phyloP scores from a whole-genome alignment of 1,284 basidiomycete genomes.

The Xanthoconium separans region DNA sequence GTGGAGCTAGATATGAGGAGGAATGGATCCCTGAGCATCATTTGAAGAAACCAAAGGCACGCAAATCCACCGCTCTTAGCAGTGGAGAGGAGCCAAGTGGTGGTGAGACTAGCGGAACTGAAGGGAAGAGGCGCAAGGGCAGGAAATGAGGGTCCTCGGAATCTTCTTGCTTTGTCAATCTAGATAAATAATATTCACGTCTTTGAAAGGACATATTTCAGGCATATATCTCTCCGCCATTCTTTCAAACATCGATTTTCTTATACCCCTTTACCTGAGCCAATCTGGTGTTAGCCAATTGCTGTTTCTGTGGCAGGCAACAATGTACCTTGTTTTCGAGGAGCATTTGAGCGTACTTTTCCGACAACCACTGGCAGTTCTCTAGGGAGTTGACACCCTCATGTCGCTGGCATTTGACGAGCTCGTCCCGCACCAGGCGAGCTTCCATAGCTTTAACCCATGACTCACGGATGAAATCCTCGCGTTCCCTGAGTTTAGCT shows the following conservation, averaged over 20 bases:
- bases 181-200: conserved; percentile 1
- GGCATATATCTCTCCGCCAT: neutral
- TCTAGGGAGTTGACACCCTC: conserved; percentile 94
- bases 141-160: conserved; percentile 45
- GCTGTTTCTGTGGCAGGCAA: neutral
- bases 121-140: conserved; percentile 57
- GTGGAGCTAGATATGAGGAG: conserved; percentile 78
- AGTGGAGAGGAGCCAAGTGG: conserved; percentile 71
- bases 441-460: conserved; percentile 97
- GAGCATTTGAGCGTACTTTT: conserved; percentile 84
- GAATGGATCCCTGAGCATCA: conserved; percentile 93
- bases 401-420: conserved; percentile 87
- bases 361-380: conserved; percentile 84
- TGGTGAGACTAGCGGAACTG: conserved; percentile 55
- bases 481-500: conserved; percentile 70
- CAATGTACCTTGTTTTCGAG: conserved; percentile 78
- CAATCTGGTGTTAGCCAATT: conserved; percentile 8
- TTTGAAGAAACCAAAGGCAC: conserved; percentile 63
- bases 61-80: conserved; percentile 46
- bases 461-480: conserved; percentile 83
- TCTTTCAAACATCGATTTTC: conserved; percentile 41
- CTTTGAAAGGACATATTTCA: neutral
- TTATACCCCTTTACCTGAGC: conserved; percentile 56
- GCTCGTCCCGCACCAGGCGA: conserved; percentile 85
- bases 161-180: neutral